Conservation (phyloP, 2,329 filamentous ascomycete species). For the Colletotrichum cuscutae region DNA sequence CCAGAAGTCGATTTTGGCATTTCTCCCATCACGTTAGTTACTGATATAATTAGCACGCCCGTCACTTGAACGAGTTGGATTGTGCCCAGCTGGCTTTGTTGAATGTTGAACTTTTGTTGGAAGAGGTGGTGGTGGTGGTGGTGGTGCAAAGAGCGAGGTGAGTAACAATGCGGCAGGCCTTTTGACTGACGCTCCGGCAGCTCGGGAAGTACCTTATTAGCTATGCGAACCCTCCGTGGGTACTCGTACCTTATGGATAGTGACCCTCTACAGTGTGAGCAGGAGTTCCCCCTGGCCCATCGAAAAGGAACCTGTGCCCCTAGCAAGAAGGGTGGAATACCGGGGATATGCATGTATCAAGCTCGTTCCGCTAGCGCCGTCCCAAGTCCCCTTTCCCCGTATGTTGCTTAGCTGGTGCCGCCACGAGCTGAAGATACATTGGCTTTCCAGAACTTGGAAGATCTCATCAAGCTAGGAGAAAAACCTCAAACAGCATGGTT, state of each 20-base stretch:
- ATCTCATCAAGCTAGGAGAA: background rate
- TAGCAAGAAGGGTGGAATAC: background rate
- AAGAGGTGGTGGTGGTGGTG: too few relatives aligned
- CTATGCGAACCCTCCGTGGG: background rate
- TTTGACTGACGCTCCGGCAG: background rate
- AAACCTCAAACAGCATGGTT: background rate
- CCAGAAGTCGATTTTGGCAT: background rate
- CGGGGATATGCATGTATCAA: background rate
- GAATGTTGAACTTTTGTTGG: background rate
- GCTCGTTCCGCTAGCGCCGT: background rate
- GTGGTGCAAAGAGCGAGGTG: background rate
- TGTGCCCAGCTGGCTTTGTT: background rate
- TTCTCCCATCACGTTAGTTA: slow-evolving; percentile 5
- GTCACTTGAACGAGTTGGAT: background rate
- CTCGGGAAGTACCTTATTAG: background rate
- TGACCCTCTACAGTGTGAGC: background rate
- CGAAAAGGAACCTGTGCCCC: background rate
- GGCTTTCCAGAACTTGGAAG: background rate
- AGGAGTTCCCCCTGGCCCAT: background rate
- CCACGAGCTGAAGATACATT: background rate
- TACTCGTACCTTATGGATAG: background rate
- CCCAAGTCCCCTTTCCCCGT: background rate
- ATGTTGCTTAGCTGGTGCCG: background rate
- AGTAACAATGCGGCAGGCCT: background rate
- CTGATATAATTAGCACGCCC: background rate